Evolutionary conservation across 1,139 yeast species (phyloP), one percentile per base, ranked within the genome.

Genomic region (Cylindricascospora bacillispora): DNA sequence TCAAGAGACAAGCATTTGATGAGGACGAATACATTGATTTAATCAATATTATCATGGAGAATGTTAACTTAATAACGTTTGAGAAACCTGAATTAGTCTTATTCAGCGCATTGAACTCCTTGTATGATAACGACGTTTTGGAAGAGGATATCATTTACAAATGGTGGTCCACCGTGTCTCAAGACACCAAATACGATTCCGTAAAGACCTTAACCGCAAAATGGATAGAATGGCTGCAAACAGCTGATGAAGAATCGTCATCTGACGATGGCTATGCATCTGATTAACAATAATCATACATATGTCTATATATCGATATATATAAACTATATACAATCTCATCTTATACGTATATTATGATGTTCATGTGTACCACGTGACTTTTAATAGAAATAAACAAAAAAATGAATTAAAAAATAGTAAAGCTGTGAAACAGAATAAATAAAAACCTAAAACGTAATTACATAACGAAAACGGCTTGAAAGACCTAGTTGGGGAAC

Each of bases 191-290:
- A 13, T 63, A 60, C 20, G 58, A 65, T 4, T 57, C 59, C 17
- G 75, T 77, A 12, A 68, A 80, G 38, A 60, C 54, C 25, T 62
- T 75, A 39, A 70, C 82, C 3, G 67, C 60, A 10, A 77, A 75
- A 53, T 86, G 86, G 73, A 66, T 89, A 12, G 81, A 76, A 14
- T 85, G 95, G 95, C 66, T 89, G 34, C 66, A 70, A 47, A 81
- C 73, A 30, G 95, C 95, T 1, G 95, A 83, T 47, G 93, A 81
- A 52, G 93, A 80, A 48, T 59, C 67, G 21, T 10, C 21, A 18
- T 7, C 21, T 18, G 7, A 10, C 21, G 10, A 7, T 18, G 9
- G 10, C 10, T 10, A 18, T 18, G 21, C 7, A 10, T 18, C 10
- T 7, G 7, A 18, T 7, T 18, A 18, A 7, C 21, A 7, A 10